Conservation (phyloP, 306 rosid genomes). For the Lotus japonicus region DNA sequence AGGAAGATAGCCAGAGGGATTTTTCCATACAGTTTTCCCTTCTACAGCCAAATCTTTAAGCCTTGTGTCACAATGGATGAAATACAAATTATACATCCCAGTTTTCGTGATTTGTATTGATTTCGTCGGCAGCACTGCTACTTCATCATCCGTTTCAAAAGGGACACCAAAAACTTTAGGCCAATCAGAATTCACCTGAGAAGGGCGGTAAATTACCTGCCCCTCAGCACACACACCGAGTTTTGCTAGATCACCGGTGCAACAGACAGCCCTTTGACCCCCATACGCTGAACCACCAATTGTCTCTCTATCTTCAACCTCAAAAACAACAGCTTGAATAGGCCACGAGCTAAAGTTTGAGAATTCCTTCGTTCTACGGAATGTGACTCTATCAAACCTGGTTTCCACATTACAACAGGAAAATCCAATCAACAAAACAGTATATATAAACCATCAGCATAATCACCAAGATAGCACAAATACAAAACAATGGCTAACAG, state of each 20-base stretch:
- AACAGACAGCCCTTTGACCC: slow-evolving; percentile 97
- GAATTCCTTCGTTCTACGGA: slow-evolving; percentile 53
- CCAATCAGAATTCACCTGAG: slow-evolving; percentile 63
- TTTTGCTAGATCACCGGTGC: slow-evolving; percentile 89
- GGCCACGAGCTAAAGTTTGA: slow-evolving; percentile 70
- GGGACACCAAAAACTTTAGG: slow-evolving; percentile 70
- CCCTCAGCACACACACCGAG: slow-evolving; percentile 83
- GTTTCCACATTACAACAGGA: slow-evolving; percentile 25
- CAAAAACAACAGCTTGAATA: slow-evolving; percentile 79
- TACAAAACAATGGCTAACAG: neutral
- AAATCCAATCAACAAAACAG: slow-evolving; percentile 21
- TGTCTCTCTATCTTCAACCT: slow-evolving; percentile 93
- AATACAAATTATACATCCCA: slow-evolving; percentile 96
- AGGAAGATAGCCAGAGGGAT: slow-evolving; percentile 83
- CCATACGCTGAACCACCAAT: slow-evolving; percentile 98
- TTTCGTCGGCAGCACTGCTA: slow-evolving; percentile 43
- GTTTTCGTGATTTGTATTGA: slow-evolving; percentile 65
- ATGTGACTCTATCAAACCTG: slow-evolving; percentile 80
- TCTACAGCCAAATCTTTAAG: slow-evolving; percentile 66
- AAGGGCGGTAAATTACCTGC: slow-evolving; percentile 67
- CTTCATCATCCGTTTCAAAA: slow-evolving; percentile 48
- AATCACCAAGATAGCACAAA: neutral
- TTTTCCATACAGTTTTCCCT: slow-evolving; percentile 93
- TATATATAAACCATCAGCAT: neutral
- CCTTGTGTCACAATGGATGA: slow-evolving; percentile 82